These are phyloP conservation scores for Hemerocallis citrina DNA, from an alignment of 106 monocot genomes.

Conservation along the genomic window DNA sequence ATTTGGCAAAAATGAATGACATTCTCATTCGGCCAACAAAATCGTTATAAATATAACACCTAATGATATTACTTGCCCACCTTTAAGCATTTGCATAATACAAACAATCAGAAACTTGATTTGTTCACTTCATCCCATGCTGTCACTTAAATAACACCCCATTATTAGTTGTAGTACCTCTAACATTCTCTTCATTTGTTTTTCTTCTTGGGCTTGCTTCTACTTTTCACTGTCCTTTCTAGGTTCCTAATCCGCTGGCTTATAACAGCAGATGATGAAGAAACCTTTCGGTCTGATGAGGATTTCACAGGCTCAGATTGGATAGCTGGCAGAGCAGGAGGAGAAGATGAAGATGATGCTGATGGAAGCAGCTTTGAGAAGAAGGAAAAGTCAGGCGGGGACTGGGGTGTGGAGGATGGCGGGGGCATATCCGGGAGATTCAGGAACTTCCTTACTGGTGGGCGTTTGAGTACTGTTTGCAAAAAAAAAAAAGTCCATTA, in stretches of 20 bases:
- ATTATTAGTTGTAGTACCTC: too few species aligned
- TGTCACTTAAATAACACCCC: too few species aligned
- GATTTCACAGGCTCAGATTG: conserved; percentile 6
- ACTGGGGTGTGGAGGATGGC: conserved; percentile 17
- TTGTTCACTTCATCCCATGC: too few species aligned
- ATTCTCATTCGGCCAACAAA: too few species aligned
- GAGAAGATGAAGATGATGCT: not conserved
- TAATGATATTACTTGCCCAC: too few species aligned
- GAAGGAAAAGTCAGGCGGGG: conserved; percentile 40
- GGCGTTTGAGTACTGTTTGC: conserved; percentile 48
- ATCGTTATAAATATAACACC: too few species aligned
- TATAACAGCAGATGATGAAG: conserved; percentile 49
- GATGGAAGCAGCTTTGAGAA: conserved; percentile 26
- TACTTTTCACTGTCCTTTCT: conserved; percentile 68
- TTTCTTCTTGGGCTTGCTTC: conserved; percentile 54
- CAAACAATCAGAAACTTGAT: too few species aligned
- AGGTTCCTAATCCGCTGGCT: conserved; percentile 69
- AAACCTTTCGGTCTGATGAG: conserved; percentile 15
- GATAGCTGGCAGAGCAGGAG: conserved; percentile 6
- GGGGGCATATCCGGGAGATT: conserved; percentile 42
- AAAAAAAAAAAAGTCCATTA: not conserved
- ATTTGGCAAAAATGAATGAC: too few species aligned
- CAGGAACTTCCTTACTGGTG: conserved; percentile 53
- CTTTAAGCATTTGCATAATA: too few species aligned
- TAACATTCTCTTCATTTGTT: too few species aligned